Evolutionary conservation across 768 basidiomycete genomes (phyloP).

Genomic region (Tulasnella sp.): DNA sequence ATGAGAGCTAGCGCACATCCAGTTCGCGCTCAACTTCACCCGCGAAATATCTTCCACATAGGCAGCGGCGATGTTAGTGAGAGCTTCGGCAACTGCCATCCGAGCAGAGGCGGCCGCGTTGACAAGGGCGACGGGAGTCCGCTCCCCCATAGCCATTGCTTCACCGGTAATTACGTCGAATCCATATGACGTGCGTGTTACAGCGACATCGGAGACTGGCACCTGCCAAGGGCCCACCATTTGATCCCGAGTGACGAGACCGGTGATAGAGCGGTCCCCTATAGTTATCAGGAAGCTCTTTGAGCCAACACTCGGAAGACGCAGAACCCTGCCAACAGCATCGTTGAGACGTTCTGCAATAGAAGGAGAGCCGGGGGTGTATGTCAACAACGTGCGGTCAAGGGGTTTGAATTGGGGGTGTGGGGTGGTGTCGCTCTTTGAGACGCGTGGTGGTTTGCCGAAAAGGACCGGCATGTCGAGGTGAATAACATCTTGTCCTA

Average conservation of each 20-base stretch:
- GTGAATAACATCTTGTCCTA: slow-evolving; percentile 66
- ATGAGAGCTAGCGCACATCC: slow-evolving; percentile 95
- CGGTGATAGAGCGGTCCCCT: slow-evolving; percentile 87
- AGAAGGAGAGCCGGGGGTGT: slow-evolving; percentile 39
- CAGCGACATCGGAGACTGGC: slow-evolving; percentile 92
- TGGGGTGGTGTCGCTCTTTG: slow-evolving; percentile 49
- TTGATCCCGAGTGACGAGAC: slow-evolving; percentile 89
- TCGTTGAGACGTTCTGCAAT: slow-evolving; percentile 40
- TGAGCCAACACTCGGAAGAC: slow-evolving; percentile 82
- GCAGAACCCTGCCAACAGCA: slow-evolving; percentile 74
- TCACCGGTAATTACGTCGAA: slow-evolving; percentile 77
- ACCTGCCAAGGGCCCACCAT: slow-evolving; percentile 99
- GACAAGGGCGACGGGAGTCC: slow-evolving; percentile 83
- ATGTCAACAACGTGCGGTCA: slow-evolving; percentile 55
- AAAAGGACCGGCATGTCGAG: slow-evolving; percentile 93
- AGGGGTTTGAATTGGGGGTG: slow-evolving; percentile 39
- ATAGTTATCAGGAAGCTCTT: slow-evolving; percentile 99
- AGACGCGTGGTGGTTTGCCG: slow-evolving; percentile 90
- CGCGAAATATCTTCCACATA: slow-evolving; percentile 51
- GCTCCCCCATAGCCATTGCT: slow-evolving; percentile 98
- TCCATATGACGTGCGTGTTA: slow-evolving; percentile 89
- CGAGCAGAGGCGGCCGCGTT: slow-evolving; percentile 82
- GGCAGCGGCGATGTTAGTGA: slow-evolving; percentile 84
- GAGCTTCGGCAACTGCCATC: slow-evolving; percentile 89
- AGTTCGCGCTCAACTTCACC: slow-evolving; percentile 96